Conservation (phyloP, 1,284 basidiomycete genomes). For the Heterobasidion occidentale region DNA sequence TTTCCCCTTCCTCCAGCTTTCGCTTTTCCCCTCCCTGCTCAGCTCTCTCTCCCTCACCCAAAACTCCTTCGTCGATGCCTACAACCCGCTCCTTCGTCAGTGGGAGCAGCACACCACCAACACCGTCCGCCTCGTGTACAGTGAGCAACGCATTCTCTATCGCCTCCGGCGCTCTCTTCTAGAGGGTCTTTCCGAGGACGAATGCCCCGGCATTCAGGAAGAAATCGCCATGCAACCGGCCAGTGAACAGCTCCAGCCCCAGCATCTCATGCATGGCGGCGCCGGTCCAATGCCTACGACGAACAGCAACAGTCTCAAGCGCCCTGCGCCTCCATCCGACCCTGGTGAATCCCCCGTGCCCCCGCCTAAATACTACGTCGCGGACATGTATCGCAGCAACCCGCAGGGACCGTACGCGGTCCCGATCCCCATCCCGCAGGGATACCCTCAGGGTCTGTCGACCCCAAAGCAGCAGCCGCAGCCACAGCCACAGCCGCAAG, state of each 20-base stretch:
- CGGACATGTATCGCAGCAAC: conserved; percentile 5
- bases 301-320: conserved; percentile 6
- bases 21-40: conserved; percentile 40
- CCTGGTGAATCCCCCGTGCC: conserved; percentile 10
- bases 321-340: conserved; percentile 10
- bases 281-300: background rate
- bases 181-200: conserved; percentile 44
- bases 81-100: conserved; percentile 39
- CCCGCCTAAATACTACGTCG: conserved; percentile 14
- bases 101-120: conserved; percentile 49
- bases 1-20: conserved; percentile 58
- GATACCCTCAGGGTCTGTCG: conserved; percentile 12
- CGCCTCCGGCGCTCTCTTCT: conserved; percentile 49
- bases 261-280: conserved; percentile 1
- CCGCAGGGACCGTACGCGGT: conserved; percentile 8
- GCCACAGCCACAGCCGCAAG: background rate
- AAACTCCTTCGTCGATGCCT: conserved; percentile 52
- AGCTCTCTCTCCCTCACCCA: conserved; percentile 41
- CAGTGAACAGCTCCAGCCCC: conserved; percentile 5
- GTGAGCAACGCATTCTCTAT: conserved; percentile 47
- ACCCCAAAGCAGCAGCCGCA: conserved; percentile 8
- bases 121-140: conserved; percentile 33
- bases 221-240: conserved; percentile 39
- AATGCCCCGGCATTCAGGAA: conserved; percentile 46
- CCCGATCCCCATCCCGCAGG: conserved; percentile 6